Evolutionary conservation across 129 eudicot genomes (phyloP), one percentile per base, ranked within the genome.

Genomic region (Escallonia rubra): DNA sequence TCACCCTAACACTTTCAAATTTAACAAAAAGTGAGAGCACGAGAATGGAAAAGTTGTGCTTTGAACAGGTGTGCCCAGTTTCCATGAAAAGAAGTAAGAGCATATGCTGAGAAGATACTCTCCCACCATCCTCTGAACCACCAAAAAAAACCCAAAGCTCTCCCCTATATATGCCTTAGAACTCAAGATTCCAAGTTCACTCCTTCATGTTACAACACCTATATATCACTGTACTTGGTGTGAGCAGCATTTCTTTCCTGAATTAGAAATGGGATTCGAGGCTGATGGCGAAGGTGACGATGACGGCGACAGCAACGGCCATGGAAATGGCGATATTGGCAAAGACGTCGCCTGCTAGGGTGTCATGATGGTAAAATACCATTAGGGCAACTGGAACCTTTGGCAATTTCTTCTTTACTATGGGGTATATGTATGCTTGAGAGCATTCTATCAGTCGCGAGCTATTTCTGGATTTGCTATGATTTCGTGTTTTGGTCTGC

Each of bases 331-430:
- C 7, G 16, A n/a, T 23, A 23, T 23, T 23, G 34, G 10, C 7
- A 16, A n/a, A 12, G 64, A 41, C 8, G 65, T 11, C 6, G 8
- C 11, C 3, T 10, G 3, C 8, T 3, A 13, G 8, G 12, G 10
- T 3, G 65, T 61, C 48, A 4, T 61, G 65, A 43, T 61, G 65
- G 65, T 61, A 42, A 61, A 11, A 41, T 12, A 61, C 65, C 65
- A 61, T 61, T 61, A 61, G 65, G 65, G 65, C 65, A 61, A 61
- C 48, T 61, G 12, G 12, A 12, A 61, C 65, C 65, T 61, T 61
- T 61, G 65, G 65, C 65, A 61, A 41, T 61, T 9, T 57, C 57
- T 52, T 12, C 5, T 10, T 46, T 9, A 6, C 6, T 46, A 46
- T 2, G 2, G 6, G 50, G 50, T 23, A 23, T 23, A 23, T 23